Evolutionary conservation across 78 protist genomes (phyloP).

Genomic region (Cyanophora paradoxa): DNA sequence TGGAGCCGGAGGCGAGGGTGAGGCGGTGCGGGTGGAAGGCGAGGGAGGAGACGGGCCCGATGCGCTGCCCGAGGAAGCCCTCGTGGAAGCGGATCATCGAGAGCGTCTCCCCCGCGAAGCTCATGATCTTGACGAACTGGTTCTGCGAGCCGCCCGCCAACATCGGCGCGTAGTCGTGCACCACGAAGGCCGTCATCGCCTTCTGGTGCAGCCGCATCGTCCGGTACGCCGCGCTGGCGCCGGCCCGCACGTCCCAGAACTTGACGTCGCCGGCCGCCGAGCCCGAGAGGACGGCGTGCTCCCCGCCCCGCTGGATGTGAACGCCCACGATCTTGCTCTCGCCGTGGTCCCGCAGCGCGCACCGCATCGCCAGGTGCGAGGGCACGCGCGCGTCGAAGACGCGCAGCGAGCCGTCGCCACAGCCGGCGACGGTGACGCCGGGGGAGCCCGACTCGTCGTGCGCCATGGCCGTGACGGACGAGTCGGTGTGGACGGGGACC

Average conservation of each 20-base stretch:
- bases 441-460: slow-evolving; percentile 28
- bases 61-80: slow-evolving; percentile 83
- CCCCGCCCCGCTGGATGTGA: neutral
- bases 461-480: slow-evolving; percentile 38
- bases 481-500: slow-evolving; percentile 31
- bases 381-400: slow-evolving; percentile 40
- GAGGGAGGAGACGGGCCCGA: slow-evolving; percentile 78
- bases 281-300: neutral
- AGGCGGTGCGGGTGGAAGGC: slow-evolving; percentile 76
- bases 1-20: slow-evolving; percentile 69
- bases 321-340: neutral
- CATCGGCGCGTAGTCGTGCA: slow-evolving; percentile 51
- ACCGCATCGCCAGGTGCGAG: neutral
- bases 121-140: slow-evolving; percentile 36
- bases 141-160: slow-evolving; percentile 31
- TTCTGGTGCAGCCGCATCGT: neutral
- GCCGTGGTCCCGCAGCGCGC: neutral
- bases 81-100: slow-evolving; percentile 69
- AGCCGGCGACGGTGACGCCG: slow-evolving; percentile 39
- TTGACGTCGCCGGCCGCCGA: slow-evolving; percentile 10
- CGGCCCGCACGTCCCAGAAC: slow-evolving; percentile 27
- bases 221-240: neutral
- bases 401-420: slow-evolving; percentile 51
- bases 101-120: slow-evolving; percentile 53
- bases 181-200: slow-evolving; percentile 1